Base-by-base conservation (phyloP, 2,329 filamentous ascomycete species). In the Pseudopithomyces chartarum region DNA sequence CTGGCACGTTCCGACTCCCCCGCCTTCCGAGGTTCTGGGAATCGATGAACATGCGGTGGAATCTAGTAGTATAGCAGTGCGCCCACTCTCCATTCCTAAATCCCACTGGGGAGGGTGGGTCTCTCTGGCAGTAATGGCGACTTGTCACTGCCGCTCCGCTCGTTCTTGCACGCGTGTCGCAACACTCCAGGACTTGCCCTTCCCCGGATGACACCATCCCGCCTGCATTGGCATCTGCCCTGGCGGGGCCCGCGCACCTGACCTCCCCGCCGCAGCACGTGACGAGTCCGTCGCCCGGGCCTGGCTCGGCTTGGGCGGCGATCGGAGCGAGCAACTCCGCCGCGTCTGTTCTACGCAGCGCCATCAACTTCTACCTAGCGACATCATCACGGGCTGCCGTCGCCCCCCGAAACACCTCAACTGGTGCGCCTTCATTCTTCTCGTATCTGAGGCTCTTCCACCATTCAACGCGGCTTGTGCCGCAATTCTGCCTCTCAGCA, bases 401-500 rank as follows among this genome's bases (percentile, higher is more conserved):
- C 63, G 65, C 66, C 52, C 38, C 38, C 52, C 51, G 47, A 48
- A 29, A 20, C 59, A 46, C 58, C 38, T 42, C 50, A 56, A 47
- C 58, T 63, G 60, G 59, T 58, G 65, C 59, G 56, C 62, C 46
- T 55, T 59, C 60, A 56, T 63, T 60, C 52, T 64, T 66, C 55
- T 46, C 48, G 34, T 42, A 44, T 55, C 47, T 52, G 53, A 63
- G 58, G 62, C 64, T 58, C 52, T 43, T 50, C 42, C 55, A 54
- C 39, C 19, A 40, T 47, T 26, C 56, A 48, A 44, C 51, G 73
- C 72, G 72, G 73, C 71, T 54, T 55, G 59, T 63, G 71, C 73
- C 73, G 73, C 72, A 56, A 34, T 50, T 20, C 52, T 29, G 52
- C 22, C 53, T 26, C 36, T 59, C 65, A 78, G 58, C 68, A 84